A percentile compares a stretch with the other conserved stretches of the same genome.
phyloP scores from a whole-genome alignment of 164 flowering plant species.

The Buxus sempervirens region DNA sequence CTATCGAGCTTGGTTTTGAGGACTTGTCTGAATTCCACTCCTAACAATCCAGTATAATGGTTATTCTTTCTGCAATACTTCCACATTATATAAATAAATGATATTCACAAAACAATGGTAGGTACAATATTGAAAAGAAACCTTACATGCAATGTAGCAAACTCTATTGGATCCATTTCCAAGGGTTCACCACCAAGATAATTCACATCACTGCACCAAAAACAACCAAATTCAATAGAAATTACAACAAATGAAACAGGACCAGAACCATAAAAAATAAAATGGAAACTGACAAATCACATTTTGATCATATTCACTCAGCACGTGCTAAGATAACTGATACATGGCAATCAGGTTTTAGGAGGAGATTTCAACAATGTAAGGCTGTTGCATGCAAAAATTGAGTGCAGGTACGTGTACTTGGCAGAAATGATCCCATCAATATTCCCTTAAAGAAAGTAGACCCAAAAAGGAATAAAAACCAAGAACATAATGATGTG shows the following conservation, averaged over 20 bases:
- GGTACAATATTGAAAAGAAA: not conserved
- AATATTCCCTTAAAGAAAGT: too few species aligned
- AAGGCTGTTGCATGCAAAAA: too few species aligned
- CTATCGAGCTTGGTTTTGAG: slow-evolving; percentile 37
- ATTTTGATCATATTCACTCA: not conserved
- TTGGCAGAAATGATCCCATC: too few species aligned
- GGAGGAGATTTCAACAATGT: too few species aligned
- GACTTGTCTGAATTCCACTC: slow-evolving; percentile 27
- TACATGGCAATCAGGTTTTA: too few species aligned
- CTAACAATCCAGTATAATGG: slow-evolving; percentile 24
- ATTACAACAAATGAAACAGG: not conserved
- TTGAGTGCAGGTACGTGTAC: too few species aligned
- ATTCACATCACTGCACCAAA: slow-evolving; percentile 43
- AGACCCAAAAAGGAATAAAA: too few species aligned
- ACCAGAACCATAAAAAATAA: not conserved
- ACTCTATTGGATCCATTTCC: slow-evolving; percentile 40
- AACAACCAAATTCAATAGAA: not conserved
- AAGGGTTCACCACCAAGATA: slow-evolving; percentile 38
- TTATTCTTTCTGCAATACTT: not conserved
- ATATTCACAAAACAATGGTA: slow-evolving; percentile 1
- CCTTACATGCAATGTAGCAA: slow-evolving; percentile 39
- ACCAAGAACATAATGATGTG: too few species aligned
- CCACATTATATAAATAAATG: not conserved
- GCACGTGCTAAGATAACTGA: too few species aligned
- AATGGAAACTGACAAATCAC: not conserved